A percentile compares a stretch with the other conserved stretches of the same genome.
Conservation (phyloP, 257 asterid species). For the Ligustrum vulgare region DNA sequence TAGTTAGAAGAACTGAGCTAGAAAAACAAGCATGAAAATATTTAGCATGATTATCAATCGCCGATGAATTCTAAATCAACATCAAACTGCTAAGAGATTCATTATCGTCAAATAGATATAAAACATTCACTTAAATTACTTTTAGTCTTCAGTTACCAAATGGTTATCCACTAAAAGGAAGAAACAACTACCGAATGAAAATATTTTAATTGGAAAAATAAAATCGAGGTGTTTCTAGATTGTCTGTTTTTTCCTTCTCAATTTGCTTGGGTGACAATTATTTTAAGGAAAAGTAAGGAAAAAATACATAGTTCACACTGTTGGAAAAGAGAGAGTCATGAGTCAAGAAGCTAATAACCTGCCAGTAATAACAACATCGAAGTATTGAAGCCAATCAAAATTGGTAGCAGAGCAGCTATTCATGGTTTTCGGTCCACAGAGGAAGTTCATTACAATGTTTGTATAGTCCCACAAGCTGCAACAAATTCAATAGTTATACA, state of each 20-base stretch:
- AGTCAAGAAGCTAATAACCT: constrained; percentile 53
- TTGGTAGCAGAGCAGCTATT: constrained; percentile 51
- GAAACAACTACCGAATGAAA: not conserved
- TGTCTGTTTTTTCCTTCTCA: constrained; percentile 12
- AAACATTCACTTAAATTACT: constrained; percentile 3
- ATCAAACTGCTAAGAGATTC: constrained; percentile 14
- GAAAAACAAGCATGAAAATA: constrained; percentile 7
- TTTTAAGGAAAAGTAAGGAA: not conserved
- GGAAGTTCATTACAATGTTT: constrained; percentile 91
- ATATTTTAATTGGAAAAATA: not conserved
- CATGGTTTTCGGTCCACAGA: constrained; percentile 56
- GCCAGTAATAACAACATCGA: constrained; percentile 92
- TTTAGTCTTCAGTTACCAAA: not conserved
- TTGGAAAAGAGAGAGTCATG: constrained; percentile 11
- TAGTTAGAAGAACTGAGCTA: constrained; percentile 20
- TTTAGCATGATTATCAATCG: constrained; percentile 18
- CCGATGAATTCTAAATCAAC: constrained; percentile 12
- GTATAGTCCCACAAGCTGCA: constrained; percentile 99
- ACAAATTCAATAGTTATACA: constrained; percentile 21
- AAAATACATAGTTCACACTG: not conserved
- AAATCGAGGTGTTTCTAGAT: not conserved
- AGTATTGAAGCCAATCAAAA: constrained; percentile 84
- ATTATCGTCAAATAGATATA: constrained; percentile 14
- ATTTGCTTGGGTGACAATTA: constrained; percentile 7
- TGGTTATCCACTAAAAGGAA: not conserved